Percentiles rank a stretch among this genome's conserved stretches.
Evolutionary conservation across 805 yeast genomes (phyloP).

Genomic region (Teunomyces tritomae): DNA sequence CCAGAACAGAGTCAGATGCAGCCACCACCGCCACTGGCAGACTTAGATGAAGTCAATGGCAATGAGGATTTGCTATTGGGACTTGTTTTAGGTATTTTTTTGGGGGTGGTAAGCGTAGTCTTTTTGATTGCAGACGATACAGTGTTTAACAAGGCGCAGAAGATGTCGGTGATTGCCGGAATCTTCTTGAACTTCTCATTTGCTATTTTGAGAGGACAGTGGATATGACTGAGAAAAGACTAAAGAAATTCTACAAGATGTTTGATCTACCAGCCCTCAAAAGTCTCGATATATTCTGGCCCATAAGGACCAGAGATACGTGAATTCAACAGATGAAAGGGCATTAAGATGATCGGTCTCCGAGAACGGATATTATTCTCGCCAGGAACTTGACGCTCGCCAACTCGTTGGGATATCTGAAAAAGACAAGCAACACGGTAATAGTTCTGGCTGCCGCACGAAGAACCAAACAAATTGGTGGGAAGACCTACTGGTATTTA

Average conservation of each 20-base stretch:
- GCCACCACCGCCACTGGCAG: slow-evolving; percentile 15
- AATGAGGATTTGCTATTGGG: slow-evolving; percentile 72
- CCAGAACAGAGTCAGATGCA: slow-evolving; percentile 11
- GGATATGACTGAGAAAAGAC: slow-evolving; percentile 24
- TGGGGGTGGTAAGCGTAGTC: slow-evolving; percentile 66
- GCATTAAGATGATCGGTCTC: slow-evolving; percentile 44
- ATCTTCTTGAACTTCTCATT: slow-evolving; percentile 64
- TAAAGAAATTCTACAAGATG: slow-evolving; percentile 8
- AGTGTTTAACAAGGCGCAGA: slow-evolving; percentile 57
- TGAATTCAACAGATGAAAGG: slow-evolving; percentile 32
- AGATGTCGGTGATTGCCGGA: slow-evolving; percentile 73
- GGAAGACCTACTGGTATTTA: not conserved
- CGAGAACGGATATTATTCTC: slow-evolving; percentile 39
- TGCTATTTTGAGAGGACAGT: slow-evolving; percentile 53
- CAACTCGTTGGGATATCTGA: slow-evolving; percentile 45
- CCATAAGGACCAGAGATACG: slow-evolving; percentile 11
- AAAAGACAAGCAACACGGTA: slow-evolving; percentile 53
- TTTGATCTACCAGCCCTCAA: slow-evolving; percentile 51
- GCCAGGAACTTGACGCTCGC: slow-evolving; percentile 52
- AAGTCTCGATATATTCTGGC: slow-evolving; percentile 14
- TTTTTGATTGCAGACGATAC: slow-evolving; percentile 60
- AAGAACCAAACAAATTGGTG: slow-evolving; percentile 21
- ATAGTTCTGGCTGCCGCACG: slow-evolving; percentile 53
- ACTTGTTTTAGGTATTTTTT: slow-evolving; percentile 65
- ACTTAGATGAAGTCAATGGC: slow-evolving; percentile 29